These are phyloP conservation scores for Baeospora myosura DNA, from an alignment of 1,284 basidiomycete species.

Conservation along the genomic window DNA sequence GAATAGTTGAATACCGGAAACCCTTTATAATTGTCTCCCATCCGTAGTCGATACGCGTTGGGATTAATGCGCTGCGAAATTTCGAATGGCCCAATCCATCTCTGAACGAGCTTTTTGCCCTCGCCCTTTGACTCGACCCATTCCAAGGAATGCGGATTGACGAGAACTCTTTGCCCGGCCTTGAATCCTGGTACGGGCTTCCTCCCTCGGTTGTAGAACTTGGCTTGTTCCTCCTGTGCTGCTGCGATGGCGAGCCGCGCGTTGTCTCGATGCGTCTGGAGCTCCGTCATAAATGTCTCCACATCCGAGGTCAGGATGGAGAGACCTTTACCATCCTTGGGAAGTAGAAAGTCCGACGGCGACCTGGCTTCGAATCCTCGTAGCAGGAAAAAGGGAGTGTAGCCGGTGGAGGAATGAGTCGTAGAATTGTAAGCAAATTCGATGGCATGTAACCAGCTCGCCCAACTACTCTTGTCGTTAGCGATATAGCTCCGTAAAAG, in stretches of 20 bases:
- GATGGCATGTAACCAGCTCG: background rate
- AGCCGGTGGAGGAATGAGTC: background rate
- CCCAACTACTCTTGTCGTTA: background rate
- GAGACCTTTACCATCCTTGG: background rate
- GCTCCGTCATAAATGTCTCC: background rate
- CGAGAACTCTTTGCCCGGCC: background rate
- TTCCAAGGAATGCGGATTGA: background rate
- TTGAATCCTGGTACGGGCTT: background rate
- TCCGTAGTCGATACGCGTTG: constrained; percentile 18
- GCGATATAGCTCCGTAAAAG: background rate
- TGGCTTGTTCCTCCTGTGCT: constrained; percentile 1
- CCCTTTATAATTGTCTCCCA: constrained; percentile 20
- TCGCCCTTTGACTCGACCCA: constrained; percentile 10
- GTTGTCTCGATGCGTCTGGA: background rate
- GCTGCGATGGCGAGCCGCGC: background rate
- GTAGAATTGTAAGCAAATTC: background rate
- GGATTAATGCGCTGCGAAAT: constrained; percentile 1
- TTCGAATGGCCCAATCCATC: constrained; percentile 3
- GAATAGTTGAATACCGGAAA: constrained; percentile 22
- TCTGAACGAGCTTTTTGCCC: constrained; percentile 18
- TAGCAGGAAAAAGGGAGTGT: background rate
- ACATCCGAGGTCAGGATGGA: background rate
- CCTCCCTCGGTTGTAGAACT: background rate
- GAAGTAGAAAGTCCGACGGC: background rate
- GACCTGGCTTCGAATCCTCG: background rate